Base-by-base conservation (phyloP, 1,284 basidiomycete species). In the Cutaneotrichosporon mucoides region DNA sequence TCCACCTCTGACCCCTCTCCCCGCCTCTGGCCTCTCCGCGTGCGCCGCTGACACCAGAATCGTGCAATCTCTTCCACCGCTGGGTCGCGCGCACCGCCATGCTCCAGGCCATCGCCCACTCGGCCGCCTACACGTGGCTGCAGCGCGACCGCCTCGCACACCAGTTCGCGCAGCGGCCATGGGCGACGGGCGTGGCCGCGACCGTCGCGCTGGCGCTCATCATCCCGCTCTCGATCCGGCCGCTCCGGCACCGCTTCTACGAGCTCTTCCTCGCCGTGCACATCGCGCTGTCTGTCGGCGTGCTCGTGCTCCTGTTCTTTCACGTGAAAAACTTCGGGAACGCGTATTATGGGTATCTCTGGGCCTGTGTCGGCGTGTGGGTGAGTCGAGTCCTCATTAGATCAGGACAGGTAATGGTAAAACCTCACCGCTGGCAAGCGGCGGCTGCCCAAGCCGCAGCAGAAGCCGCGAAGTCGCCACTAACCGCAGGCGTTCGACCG, bases 61-160 rank as follows among this genome's bases (percentile, higher is more conserved):
- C 57, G 11, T 40, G 60, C 33, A 71, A 68, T 61, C 36, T 69
- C 36, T 73, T 70, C 60, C 71, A 73, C 55, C 67, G 69, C 38
- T 71, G 66, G 65, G 56, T 66, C 6, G 70, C 68, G n/a, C 55
- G 66, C 41, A 49, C 68, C 2, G 56, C 64, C 5, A 61, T 61
- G 0, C 8, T 65, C 12, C 67, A 72, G 53, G 68, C 64, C 9
- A 59, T 71, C 8, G 61, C 64, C 6, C 71, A 73, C 55, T 65
- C 65, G 42, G 9, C 9, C 5, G 52, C 37, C 12, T 59, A 59
- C 47, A 24, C 34, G 2, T 44, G 37, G 46, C 40, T 59, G 12
- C 16, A 45, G 44, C 9, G 16, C 9, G 44, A 33, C 5, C 43
- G 43, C 16, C 53, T 41, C 10, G 57, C 40, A 35, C 11, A 55